phyloP scores from a whole-genome alignment of 371 early-diverging fungal species.

The Zopfochytrium polystomum region DNA sequence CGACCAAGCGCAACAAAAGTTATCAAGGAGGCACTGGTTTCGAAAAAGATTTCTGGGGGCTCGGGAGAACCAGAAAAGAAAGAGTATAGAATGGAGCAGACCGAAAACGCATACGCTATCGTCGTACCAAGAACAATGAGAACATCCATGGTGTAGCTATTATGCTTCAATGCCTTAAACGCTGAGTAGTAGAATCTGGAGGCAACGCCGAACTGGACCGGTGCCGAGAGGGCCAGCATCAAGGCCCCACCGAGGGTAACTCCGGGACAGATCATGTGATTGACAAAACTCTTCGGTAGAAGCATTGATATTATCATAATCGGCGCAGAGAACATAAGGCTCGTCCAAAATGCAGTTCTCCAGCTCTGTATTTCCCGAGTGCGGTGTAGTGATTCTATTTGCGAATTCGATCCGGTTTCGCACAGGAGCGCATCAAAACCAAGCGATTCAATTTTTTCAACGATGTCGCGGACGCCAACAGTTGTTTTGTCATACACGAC shows the following conservation, averaged over 20 bases:
- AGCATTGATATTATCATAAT: conserved; percentile 84
- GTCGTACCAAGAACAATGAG: conserved; percentile 83
- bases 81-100: conserved; percentile 58
- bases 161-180: conserved; percentile 72
- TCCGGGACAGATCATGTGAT: conserved; percentile 42
- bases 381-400: conserved; percentile 84
- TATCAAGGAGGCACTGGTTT: conserved; percentile 86
- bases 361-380: conserved; percentile 84
- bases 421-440: conserved; percentile 83
- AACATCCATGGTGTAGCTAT: conserved; percentile 95
- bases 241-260: conserved; percentile 63
- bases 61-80: conserved; percentile 38
- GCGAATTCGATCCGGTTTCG: conserved; percentile 59
- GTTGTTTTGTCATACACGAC: conserved; percentile 62
- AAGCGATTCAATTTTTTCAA: conserved; percentile 72
- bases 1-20: conserved; percentile 87
- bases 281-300: conserved; percentile 57
- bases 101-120: conserved; percentile 75
- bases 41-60: conserved; percentile 83
- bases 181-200: conserved; percentile 73
- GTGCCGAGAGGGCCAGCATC: conserved; percentile 69
- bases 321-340: conserved; percentile 73
- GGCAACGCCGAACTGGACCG: conserved; percentile 90
- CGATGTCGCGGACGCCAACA: conserved; percentile 75
- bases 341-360: conserved; percentile 60